Evolutionary conservation across 495 filamentous ascomycete species (phyloP).

Genomic region (Penicillium canariense): DNA sequence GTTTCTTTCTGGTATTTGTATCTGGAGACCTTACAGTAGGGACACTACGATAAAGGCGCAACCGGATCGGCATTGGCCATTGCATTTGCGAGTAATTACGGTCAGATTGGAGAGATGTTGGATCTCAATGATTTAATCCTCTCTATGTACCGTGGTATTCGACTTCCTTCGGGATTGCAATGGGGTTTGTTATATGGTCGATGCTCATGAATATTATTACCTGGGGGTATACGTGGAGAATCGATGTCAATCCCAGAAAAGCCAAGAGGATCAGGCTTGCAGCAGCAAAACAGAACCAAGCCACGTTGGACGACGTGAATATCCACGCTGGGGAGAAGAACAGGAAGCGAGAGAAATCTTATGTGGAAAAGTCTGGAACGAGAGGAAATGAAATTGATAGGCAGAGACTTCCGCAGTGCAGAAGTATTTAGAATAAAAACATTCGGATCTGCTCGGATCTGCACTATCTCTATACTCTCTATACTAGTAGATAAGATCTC

Average conservation of each 20-base stretch:
- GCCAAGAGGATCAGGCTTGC: constrained; percentile 31
- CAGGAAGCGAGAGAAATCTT: not conserved
- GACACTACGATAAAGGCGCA: constrained; percentile 33
- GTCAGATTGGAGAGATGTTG: constrained; percentile 39
- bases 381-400: not conserved
- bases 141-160: constrained; percentile 33
- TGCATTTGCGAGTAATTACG: constrained; percentile 41
- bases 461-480: no score
- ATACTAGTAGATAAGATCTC: no score
- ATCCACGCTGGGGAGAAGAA: not conserved
- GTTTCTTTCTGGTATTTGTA: no score
- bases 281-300: not conserved
- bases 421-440: not conserved
- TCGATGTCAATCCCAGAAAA: constrained; percentile 38
- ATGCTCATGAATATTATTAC: constrained; percentile 20
- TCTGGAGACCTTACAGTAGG: constrained; percentile 17
- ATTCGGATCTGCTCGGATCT: not conserved
- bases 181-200: constrained; percentile 29
- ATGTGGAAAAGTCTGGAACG: not conserved
- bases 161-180: constrained; percentile 31
- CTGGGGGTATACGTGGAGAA: constrained; percentile 26
- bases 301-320: not conserved
- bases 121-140: constrained; percentile 33
- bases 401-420: not conserved
- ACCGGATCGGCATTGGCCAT: constrained; percentile 47